Percentiles rank a stretch among this genome's conserved stretches.
These are phyloP conservation scores for Hordeum marinum DNA, from an alignment of 176 grass and related monocot species.

Conservation along the genomic window DNA sequence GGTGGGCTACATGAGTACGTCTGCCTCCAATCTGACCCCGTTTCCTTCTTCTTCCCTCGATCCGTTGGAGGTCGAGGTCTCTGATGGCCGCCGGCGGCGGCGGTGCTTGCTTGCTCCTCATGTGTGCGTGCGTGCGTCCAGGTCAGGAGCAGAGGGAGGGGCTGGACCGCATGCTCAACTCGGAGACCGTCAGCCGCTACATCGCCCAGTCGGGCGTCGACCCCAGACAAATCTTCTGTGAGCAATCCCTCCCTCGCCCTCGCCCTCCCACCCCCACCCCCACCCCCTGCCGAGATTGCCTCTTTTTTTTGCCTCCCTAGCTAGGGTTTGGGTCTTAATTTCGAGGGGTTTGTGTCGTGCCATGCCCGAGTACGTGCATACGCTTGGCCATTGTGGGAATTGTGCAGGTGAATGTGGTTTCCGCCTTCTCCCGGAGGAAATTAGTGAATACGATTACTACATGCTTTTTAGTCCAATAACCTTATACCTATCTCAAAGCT, in stretches of 20 bases:
- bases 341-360: background rate
- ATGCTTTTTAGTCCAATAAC: background rate
- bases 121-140: background rate
- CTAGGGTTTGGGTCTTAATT: background rate
- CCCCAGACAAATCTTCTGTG: background rate
- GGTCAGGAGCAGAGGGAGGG: conserved; percentile 1
- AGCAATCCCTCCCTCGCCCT: background rate
- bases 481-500: too few relatives aligned
- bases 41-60: background rate
- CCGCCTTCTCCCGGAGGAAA: background rate
- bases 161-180: background rate
- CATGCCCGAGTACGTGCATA: background rate
- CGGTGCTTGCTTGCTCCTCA: too few relatives aligned
- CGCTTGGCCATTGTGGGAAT: too few relatives aligned
- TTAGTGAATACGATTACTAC: background rate
- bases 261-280: background rate
- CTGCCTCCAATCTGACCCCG: background rate
- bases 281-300: background rate
- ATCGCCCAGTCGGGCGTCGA: background rate
- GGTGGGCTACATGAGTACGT: conserved; percentile 5
- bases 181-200: background rate
- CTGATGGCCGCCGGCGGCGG: background rate
- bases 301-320: background rate
- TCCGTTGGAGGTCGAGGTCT: background rate
- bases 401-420: too few relatives aligned